Evolutionary conservation across 176 grass and related monocot genomes (phyloP).

Genomic region (Cocos nucifera): DNA sequence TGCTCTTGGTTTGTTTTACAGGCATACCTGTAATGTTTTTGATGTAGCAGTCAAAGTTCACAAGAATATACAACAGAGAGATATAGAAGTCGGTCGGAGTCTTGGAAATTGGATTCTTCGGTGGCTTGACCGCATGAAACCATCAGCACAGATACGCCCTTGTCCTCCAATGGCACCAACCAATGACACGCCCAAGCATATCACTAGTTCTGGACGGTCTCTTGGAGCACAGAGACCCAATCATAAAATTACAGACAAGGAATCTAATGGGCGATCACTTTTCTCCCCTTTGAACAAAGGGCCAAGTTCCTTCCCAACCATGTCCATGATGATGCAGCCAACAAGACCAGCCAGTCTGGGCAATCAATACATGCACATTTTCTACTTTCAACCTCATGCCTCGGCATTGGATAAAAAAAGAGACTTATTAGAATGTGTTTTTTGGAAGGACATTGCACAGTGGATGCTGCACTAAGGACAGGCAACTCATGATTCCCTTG

Average conservation of each 20-base stretch:
- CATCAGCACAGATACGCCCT: slow-evolving; percentile 81
- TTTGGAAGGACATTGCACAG: slow-evolving; percentile 79
- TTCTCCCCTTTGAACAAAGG: slow-evolving; percentile 57
- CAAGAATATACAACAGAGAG: slow-evolving; percentile 89
- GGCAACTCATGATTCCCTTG: no score
- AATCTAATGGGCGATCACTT: slow-evolving; percentile 47
- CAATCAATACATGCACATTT: slow-evolving; percentile 47
- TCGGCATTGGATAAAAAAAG: slow-evolving; percentile 29
- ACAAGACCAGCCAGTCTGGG: slow-evolving; percentile 21
- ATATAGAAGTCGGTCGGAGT: slow-evolving; percentile 71
- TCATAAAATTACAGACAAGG: slow-evolving; percentile 22
- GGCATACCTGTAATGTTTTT: slow-evolving; percentile 58
- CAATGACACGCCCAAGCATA: slow-evolving; percentile 16
- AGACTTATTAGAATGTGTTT: slow-evolving; percentile 34
- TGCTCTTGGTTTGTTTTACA: slow-evolving; percentile 17
- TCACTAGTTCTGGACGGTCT: slow-evolving; percentile 22
- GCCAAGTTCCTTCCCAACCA: slow-evolving; percentile 43
- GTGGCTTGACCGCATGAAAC: slow-evolving; percentile 91
- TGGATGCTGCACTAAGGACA: slow-evolving; percentile 38
- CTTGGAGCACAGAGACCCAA: slow-evolving; percentile 32
- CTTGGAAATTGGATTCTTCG: slow-evolving; percentile 69
- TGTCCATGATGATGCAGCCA: slow-evolving; percentile 49
- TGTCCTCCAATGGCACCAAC: slow-evolving; percentile 19
- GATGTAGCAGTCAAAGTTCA: slow-evolving; percentile 74
- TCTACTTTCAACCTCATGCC: slow-evolving; percentile 18